Conservation (phyloP, 2,329 filamentous ascomycete genomes). For the Celoporthe dispersa region DNA sequence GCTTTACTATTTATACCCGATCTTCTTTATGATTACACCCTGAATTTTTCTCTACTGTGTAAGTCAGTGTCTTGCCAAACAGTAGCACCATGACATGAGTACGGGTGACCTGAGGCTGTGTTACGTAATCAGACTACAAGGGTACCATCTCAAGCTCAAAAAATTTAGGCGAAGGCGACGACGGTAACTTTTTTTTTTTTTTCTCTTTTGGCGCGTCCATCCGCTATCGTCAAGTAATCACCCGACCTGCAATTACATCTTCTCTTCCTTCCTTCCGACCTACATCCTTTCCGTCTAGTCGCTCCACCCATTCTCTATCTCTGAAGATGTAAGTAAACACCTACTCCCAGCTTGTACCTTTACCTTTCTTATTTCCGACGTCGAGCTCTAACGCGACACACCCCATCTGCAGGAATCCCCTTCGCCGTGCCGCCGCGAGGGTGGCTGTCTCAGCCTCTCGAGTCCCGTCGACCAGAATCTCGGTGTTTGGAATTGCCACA, state of each 20-base stretch:
- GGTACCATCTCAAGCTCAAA: constrained; percentile 6
- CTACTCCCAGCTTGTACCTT: background rate
- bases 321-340: constrained; percentile 23
- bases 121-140: background rate
- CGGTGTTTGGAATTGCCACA: constrained; percentile 34
- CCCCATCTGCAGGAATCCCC: constrained; percentile 36
- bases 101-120: background rate
- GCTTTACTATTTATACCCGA: constrained; percentile 28
- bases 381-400: constrained; percentile 19
- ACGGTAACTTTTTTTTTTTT: background rate
- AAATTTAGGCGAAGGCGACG: background rate
- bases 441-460: constrained; percentile 39
- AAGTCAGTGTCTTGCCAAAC: background rate
- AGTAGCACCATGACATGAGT: background rate
- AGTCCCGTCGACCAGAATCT: constrained; percentile 32
- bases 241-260: constrained; percentile 2
- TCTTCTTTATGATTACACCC: background rate
- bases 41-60: background rate
- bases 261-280: background rate
- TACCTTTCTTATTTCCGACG: background rate
- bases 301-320: background rate
- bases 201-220: background rate
- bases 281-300: too few relatives aligned
- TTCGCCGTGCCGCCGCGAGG: constrained; percentile 41
- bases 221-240: constrained; percentile 1